phyloP scores from a whole-genome alignment of 78 protist genomes.

The Pelomyxa schiedti region DNA sequence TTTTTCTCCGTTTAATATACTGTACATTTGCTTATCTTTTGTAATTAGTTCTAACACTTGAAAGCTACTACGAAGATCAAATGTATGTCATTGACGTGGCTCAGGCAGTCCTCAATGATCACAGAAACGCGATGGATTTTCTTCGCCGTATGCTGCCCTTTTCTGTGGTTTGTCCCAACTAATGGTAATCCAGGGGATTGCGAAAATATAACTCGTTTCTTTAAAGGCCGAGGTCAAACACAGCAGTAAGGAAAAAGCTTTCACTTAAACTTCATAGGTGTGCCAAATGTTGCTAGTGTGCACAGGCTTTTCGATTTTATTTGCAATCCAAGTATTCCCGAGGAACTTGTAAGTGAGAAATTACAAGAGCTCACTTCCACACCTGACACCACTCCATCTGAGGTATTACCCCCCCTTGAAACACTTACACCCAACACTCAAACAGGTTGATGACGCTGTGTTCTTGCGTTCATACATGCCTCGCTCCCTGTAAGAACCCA shows the following conservation, averaged over 20 bases:
- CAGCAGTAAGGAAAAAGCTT: no score
- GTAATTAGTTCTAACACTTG: no score
- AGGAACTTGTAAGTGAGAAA: no score
- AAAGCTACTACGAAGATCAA: conserved; percentile 3
- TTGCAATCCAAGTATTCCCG: neutral
- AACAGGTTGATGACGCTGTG: neutral
- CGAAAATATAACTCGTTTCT: neutral
- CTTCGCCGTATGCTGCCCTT: no score
- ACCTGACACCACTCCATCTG: no score
- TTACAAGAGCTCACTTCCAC: no score
- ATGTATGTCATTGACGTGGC: conserved; percentile 69
- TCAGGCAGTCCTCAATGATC: conserved; percentile 85
- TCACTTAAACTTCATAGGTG: no score
- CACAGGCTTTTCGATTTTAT: neutral
- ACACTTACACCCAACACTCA: no score
- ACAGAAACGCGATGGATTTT: conserved; percentile 78
- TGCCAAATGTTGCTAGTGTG: neutral
- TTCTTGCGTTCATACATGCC: neutral
- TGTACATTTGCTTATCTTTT: no score
- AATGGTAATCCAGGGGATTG: no score
- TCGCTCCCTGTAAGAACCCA: neutral
- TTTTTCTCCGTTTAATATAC: conserved; percentile 77
- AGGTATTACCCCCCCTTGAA: no score
- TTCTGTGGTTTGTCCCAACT: no score
- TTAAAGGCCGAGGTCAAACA: neutral